phyloP scores from a whole-genome alignment of 2,329 filamentous ascomycete species.

The Didymella segeticola region DNA sequence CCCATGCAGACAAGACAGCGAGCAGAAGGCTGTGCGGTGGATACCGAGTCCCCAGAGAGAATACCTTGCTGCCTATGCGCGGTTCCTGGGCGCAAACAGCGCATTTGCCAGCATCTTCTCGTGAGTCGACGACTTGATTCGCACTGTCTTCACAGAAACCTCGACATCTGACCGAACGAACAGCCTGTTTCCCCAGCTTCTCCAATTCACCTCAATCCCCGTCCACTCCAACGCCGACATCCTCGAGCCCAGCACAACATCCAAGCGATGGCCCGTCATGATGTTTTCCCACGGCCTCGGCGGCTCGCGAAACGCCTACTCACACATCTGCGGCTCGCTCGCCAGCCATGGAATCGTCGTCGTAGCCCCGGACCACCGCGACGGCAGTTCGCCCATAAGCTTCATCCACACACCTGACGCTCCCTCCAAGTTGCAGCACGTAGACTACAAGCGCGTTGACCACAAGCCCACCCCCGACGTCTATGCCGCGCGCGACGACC shows the following conservation, averaged over 20 bases:
- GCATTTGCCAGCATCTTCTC: conserved; percentile 52
- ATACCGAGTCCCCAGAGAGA: conserved; percentile 77
- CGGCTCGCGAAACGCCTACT: conserved; percentile 82
- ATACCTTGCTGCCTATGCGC: conserved; percentile 76
- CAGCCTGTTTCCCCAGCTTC: conserved; percentile 72
- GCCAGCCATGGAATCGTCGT: conserved; percentile 84
- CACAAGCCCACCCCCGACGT: conserved; percentile 71
- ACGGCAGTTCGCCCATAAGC: conserved; percentile 78
- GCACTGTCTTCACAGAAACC: too few relatives aligned
- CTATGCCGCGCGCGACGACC: conserved; percentile 71
- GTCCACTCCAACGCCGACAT: conserved; percentile 74
- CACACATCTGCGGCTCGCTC: conserved; percentile 78
- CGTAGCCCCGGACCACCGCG: conserved; percentile 81
- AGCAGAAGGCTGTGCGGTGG: conserved; percentile 72
- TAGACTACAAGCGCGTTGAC: conserved; percentile 57
- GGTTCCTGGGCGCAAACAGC: conserved; percentile 73
- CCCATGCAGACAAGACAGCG: conserved; percentile 55
- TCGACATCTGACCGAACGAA: neutral
- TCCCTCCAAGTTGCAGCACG: conserved; percentile 47
- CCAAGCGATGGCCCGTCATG: conserved; percentile 75
- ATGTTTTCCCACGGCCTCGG: conserved; percentile 88
- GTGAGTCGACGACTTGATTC: too few relatives aligned
- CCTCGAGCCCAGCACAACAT: conserved; percentile 56
- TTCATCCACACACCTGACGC: conserved; percentile 68
- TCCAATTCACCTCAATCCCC: conserved; percentile 77